A percentile compares a stretch with the other conserved stretches of the same genome.
phyloP scores from a whole-genome alignment of 495 filamentous ascomycete species.

The Annulohypoxylon moriforme region DNA sequence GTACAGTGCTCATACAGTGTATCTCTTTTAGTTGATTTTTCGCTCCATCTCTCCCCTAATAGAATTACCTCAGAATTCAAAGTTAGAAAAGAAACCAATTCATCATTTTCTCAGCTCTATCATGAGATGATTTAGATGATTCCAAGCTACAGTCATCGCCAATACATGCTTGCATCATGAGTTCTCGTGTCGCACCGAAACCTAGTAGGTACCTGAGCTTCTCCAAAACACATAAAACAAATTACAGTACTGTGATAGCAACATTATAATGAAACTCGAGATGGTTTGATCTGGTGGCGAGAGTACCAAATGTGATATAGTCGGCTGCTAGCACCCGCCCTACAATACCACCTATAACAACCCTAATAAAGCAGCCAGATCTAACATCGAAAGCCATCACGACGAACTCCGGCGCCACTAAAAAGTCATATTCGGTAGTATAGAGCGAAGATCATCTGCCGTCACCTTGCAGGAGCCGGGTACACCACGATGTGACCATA shows the following conservation, averaged over 20 bases:
- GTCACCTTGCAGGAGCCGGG: constrained; percentile 33
- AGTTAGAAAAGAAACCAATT: background rate
- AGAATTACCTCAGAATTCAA: too few relatives aligned
- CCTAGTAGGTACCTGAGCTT: background rate
- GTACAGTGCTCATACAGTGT: background rate
- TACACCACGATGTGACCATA: constrained; percentile 28
- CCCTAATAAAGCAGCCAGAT: background rate
- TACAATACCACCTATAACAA: background rate
- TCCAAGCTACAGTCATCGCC: background rate
- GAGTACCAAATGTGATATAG: background rate
- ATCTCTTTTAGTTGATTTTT: background rate
- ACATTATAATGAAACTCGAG: background rate
- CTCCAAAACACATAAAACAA: background rate
- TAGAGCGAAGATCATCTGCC: constrained; percentile 34
- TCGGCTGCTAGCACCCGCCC: background rate
- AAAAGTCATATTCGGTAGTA: constrained; percentile 16
- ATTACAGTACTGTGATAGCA: background rate
- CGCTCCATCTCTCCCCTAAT: background rate
- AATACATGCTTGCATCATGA: constrained; percentile 1
- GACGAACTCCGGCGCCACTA: constrained; percentile 13
- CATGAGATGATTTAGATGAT: background rate
- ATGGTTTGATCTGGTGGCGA: background rate
- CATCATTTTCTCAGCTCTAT: background rate
- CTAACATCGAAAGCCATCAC: constrained; percentile 18
- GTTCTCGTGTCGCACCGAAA: background rate